These are phyloP conservation scores for Rusavskia elegans DNA, from an alignment of 495 filamentous ascomycete species.

Conservation along the genomic window DNA sequence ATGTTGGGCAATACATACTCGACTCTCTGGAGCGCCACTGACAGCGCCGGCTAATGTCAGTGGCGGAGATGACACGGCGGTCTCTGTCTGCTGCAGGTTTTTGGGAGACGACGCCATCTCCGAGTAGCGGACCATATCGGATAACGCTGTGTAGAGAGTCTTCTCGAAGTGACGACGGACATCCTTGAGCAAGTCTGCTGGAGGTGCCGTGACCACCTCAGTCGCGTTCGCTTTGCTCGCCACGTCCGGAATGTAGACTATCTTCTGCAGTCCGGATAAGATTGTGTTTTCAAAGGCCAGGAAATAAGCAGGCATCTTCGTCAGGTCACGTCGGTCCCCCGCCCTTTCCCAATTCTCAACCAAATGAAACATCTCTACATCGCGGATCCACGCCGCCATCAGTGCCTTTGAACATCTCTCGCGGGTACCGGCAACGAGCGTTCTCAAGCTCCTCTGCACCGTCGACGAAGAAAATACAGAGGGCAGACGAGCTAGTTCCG, in stretches of 20 bases:
- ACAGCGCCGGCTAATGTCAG: not conserved
- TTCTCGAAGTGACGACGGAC: constrained; percentile 77
- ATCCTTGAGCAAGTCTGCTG: constrained; percentile 68
- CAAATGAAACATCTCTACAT: constrained; percentile 75
- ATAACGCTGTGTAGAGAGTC: constrained; percentile 79
- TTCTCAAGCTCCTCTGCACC: constrained; percentile 48
- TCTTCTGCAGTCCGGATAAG: constrained; percentile 74
- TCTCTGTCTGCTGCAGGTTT: not conserved
- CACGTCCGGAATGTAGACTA: constrained; percentile 72
- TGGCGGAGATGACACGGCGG: not conserved
- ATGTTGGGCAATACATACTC: constrained; percentile 37
- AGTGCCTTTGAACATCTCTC: constrained; percentile 70
- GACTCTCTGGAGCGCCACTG: constrained; percentile 17
- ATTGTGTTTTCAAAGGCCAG: constrained; percentile 62
- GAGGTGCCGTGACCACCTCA: constrained; percentile 68
- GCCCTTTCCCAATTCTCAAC: constrained; percentile 85
- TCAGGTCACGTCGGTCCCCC: constrained; percentile 62
- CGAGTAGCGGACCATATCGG: constrained; percentile 54
- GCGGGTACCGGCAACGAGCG: constrained; percentile 57
- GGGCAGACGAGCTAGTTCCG: constrained; percentile 64
- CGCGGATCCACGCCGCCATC: constrained; percentile 72
- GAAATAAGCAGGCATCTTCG: constrained; percentile 77
- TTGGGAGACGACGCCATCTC: not conserved
- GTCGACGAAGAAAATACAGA: constrained; percentile 41
- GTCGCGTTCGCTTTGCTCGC: constrained; percentile 48